Evolutionary conservation across 306 rosid genomes (phyloP).

Genomic region (Arachis hypogaea): DNA sequence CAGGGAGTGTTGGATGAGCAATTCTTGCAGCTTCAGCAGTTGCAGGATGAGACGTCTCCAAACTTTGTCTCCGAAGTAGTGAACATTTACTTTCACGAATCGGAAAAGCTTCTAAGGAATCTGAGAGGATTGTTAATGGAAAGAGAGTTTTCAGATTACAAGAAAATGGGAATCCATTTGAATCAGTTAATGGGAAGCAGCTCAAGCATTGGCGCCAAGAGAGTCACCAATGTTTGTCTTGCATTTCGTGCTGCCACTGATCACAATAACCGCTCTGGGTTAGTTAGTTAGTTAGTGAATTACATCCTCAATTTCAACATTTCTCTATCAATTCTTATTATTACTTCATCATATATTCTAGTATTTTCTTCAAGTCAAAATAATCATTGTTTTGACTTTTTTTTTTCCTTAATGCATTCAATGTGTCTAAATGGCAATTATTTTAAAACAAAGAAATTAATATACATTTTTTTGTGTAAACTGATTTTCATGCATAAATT

Average conservation of each 20-base stretch:
- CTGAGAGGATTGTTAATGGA: slow-evolving; percentile 78
- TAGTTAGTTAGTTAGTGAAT: background rate
- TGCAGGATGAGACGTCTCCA: slow-evolving; percentile 88
- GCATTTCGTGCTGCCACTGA: slow-evolving; percentile 92
- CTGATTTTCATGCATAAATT: too few species aligned
- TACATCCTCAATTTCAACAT: too few species aligned
- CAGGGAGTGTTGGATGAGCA: slow-evolving; percentile 95
- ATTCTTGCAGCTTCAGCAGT: slow-evolving; percentile 92
- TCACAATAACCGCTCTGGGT: slow-evolving; percentile 84
- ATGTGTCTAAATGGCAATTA: too few species aligned
- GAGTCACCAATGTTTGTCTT: slow-evolving; percentile 82
- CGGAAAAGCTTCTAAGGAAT: slow-evolving; percentile 82
- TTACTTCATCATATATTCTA: too few species aligned
- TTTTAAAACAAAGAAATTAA: too few species aligned
- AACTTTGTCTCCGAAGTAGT: slow-evolving; percentile 92
- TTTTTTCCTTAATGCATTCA: too few species aligned
- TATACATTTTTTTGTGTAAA: too few species aligned
- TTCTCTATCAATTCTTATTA: too few species aligned
- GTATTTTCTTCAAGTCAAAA: too few species aligned
- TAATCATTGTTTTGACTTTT: too few species aligned
- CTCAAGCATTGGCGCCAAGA: slow-evolving; percentile 94
- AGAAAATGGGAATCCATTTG: slow-evolving; percentile 86
- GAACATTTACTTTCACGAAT: slow-evolving; percentile 91
- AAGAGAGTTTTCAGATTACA: slow-evolving; percentile 69
- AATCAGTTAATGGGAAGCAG: slow-evolving; percentile 96